Conservation (phyloP, 2,329 filamentous ascomycete species). For the Diaporthe aspalathi region DNA sequence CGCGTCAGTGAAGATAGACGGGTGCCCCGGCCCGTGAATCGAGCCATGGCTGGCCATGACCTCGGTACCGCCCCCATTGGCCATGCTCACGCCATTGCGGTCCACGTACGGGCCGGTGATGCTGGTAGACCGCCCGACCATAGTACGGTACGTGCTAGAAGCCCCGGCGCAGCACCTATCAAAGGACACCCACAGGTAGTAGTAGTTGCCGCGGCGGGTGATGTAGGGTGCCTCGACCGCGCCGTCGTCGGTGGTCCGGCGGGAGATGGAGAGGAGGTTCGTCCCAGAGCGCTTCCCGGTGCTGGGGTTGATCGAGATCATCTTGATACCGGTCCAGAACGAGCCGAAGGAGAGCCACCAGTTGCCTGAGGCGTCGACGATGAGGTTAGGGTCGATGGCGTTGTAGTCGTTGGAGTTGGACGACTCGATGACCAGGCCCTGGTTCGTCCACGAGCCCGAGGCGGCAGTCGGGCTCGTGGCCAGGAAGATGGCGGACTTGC, state of each 20-base stretch:
- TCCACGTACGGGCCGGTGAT: conserved; percentile 18
- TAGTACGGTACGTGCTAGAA: conserved; percentile 14
- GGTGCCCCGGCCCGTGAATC: background rate
- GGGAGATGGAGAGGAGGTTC: background rate
- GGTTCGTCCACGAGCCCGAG: conserved; percentile 13
- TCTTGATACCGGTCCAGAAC: conserved; percentile 4
- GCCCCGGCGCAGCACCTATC: background rate
- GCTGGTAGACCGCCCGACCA: conserved; percentile 8
- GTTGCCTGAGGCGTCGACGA: background rate
- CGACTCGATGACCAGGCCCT: conserved; percentile 9
- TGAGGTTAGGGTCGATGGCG: conserved; percentile 16
- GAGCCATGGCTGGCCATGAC: conserved; percentile 9
- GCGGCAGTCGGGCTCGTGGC: conserved; percentile 7
- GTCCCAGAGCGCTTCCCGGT: conserved; percentile 13
- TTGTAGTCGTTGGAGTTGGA: background rate
- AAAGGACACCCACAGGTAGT: conserved; percentile 6
- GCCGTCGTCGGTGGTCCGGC: background rate
- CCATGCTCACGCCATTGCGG: background rate
- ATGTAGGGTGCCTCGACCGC: conserved; percentile 2
- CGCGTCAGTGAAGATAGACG: background rate
- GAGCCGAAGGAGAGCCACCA: conserved; percentile 5
- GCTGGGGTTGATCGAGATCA: conserved; percentile 8
- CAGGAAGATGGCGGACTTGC: conserved; percentile 9
- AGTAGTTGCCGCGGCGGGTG: conserved; percentile 9
- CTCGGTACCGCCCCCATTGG: conserved; percentile 12